Percentiles rank a stretch among this genome's conserved stretches.
Evolutionary conservation across 2,329 filamentous ascomycete genomes (phyloP).

Genomic region (Zasmidium angulare): DNA sequence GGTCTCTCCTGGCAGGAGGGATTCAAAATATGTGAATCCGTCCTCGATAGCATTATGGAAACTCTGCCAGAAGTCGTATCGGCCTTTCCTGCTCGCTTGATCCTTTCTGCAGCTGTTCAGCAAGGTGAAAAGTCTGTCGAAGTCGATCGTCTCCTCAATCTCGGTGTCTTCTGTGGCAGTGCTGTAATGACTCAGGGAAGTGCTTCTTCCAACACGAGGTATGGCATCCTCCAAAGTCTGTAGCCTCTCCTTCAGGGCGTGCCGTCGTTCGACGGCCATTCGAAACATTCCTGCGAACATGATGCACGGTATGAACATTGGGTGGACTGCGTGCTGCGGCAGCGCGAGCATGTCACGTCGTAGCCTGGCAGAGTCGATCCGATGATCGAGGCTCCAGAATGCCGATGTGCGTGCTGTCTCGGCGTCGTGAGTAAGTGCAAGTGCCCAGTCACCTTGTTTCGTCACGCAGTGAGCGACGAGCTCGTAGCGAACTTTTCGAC

Average conservation of each 20-base stretch:
- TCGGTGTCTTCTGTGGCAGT: too few species aligned
- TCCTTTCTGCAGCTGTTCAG: too few species aligned
- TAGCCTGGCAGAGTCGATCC: slow-evolving; percentile 5
- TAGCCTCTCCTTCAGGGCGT: slow-evolving; percentile 15
- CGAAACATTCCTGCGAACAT: slow-evolving; percentile 18
- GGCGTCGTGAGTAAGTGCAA: slow-evolving; percentile 19
- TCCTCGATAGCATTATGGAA: too few species aligned
- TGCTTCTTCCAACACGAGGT: too few species aligned
- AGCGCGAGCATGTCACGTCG: slow-evolving; percentile 11
- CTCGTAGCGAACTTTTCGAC: slow-evolving; percentile 4
- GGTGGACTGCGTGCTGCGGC: slow-evolving; percentile 13
- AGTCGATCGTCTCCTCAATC: too few species aligned
- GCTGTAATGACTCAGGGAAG: too few species aligned
- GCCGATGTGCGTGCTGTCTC: slow-evolving; percentile 6
- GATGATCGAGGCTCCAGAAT: slow-evolving; percentile 20
- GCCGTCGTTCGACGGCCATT: slow-evolving; percentile 12
- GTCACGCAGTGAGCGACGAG: slow-evolving; percentile 16
- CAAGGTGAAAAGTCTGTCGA: too few species aligned
- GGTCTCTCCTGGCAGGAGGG: too few species aligned
- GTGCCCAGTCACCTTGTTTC: slow-evolving; percentile 23
- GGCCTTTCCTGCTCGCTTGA: too few species aligned
- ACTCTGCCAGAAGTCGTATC: too few species aligned
- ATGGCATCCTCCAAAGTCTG: slow-evolving; percentile 14
- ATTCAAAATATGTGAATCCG: too few species aligned
- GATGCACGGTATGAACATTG: slow-evolving; percentile 24